A percentile compares a stretch with the other conserved stretches of the same genome.
phyloP scores from a whole-genome alignment of 805 yeast genomes.

The Ogataea philodendri region DNA sequence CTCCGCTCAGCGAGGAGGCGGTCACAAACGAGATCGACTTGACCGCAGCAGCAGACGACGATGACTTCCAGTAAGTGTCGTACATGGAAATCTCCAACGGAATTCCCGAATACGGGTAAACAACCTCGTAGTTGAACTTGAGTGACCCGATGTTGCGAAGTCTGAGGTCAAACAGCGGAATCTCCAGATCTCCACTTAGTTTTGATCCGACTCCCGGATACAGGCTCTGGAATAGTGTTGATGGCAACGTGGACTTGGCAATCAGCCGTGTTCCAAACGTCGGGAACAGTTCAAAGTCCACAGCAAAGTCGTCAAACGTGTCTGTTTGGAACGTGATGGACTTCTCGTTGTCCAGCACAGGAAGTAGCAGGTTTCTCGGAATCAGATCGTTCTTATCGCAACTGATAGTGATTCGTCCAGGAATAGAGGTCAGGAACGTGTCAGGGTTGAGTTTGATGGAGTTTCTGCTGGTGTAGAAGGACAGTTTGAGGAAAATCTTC shows the following conservation, averaged over 20 bases:
- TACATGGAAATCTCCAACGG: conserved; percentile 87
- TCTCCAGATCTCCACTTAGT: conserved; percentile 39
- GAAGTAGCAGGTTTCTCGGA: conserved; percentile 82
- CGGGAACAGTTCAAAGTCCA: conserved; percentile 90
- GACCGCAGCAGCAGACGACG: conserved; percentile 43
- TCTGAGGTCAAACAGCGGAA: conserved; percentile 82
- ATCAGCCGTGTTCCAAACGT: conserved; percentile 90
- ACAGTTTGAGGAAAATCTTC: conserved; percentile 77
- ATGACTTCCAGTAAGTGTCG: conserved; percentile 96
- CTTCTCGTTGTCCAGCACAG: conserved; percentile 65
- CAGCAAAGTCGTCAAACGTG: conserved; percentile 64
- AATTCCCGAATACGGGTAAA: conserved; percentile 82
- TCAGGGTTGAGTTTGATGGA: conserved; percentile 46
- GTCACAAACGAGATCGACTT: conserved; percentile 71
- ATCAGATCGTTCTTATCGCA: conserved; percentile 76
- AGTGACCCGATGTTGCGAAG: conserved; percentile 80
- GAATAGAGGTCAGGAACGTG: conserved; percentile 47
- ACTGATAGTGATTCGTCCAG: conserved; percentile 81
- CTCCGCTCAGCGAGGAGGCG: conserved; percentile 85
- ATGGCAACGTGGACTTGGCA: conserved; percentile 82
- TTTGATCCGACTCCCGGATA: conserved; percentile 40
- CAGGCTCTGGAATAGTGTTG: conserved; percentile 44
- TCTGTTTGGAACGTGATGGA: conserved; percentile 80
- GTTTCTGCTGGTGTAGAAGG: conserved; percentile 51
- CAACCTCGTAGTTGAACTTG: conserved; percentile 73